phyloP scores from a whole-genome alignment of 345 rosid genomes.

The Orychophragmus violaceus region DNA sequence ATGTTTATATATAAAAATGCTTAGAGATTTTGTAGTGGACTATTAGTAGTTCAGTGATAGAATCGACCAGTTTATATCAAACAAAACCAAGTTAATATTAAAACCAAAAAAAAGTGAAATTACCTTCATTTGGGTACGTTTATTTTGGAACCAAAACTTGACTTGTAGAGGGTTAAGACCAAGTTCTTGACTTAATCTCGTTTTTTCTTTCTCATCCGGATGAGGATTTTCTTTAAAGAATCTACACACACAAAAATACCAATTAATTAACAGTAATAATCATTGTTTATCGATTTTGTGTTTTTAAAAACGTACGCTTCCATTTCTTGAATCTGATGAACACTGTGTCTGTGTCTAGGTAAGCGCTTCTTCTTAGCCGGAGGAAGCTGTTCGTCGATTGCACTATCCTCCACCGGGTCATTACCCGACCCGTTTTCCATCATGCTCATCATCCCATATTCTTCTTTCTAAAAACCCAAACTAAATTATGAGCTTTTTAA shows the following conservation, averaged over 20 bases:
- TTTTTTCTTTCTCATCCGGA: constrained; percentile 64
- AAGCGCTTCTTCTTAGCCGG: constrained; percentile 53
- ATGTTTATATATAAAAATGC: neutral
- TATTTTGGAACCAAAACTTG: constrained; percentile 95
- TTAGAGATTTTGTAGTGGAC: too few species aligned
- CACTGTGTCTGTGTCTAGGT: constrained; percentile 78
- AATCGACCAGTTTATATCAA: too few species aligned
- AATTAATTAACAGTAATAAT: neutral
- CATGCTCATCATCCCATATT: constrained; percentile 48
- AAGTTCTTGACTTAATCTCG: constrained; percentile 61
- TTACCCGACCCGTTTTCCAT: constrained; percentile 55
- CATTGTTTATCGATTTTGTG: neutral
- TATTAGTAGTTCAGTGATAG: neutral
- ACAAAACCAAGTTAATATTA: too few species aligned
- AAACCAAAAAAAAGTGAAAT: neutral
- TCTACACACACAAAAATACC: constrained; percentile 40
- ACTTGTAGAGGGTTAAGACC: constrained; percentile 81
- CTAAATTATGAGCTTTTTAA: neutral
- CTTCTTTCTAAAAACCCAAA: constrained; percentile 45
- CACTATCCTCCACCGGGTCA: constrained; percentile 47
- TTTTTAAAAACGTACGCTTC: constrained; percentile 54
- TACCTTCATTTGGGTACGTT: constrained; percentile 85
- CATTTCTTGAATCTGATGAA: constrained; percentile 82
- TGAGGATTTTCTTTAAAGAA: constrained; percentile 67
- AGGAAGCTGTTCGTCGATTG: constrained; percentile 19